Percentiles rank a stretch among this genome's conserved stretches.
These are phyloP conservation scores for Aspergillus alliaceus DNA, from an alignment of 2,329 filamentous ascomycete genomes.

Conservation along the genomic window DNA sequence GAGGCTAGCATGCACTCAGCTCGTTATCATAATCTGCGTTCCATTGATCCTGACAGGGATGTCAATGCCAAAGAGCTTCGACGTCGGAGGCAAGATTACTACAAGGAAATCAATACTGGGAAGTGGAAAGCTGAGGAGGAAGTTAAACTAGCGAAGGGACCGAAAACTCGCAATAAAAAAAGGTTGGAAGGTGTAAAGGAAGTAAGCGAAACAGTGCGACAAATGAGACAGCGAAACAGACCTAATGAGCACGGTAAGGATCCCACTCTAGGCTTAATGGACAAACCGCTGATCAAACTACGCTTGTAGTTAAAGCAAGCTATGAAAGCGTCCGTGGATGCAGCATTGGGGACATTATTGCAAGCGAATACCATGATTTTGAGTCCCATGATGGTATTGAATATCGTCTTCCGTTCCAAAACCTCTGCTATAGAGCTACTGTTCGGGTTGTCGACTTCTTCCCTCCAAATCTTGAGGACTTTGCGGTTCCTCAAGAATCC, in stretches of 20 bases:
- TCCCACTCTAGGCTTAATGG: neutral
- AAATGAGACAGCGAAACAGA: slow-evolving; percentile 26
- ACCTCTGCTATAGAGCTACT: slow-evolving; percentile 66
- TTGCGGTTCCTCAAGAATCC: slow-evolving; percentile 55
- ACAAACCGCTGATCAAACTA: slow-evolving; percentile 9
- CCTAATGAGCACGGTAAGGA: slow-evolving; percentile 46
- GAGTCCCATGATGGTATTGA: slow-evolving; percentile 46
- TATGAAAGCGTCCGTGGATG: slow-evolving; percentile 43
- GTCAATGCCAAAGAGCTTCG: slow-evolving; percentile 58
- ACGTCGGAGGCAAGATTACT: slow-evolving; percentile 65
- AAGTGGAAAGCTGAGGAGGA: slow-evolving; percentile 29
- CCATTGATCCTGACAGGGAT: slow-evolving; percentile 50
- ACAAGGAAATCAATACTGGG: slow-evolving; percentile 43
- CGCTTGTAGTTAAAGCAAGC: slow-evolving; percentile 47
- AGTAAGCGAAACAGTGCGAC: slow-evolving; percentile 28
- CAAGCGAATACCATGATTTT: slow-evolving; percentile 47
- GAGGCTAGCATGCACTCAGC: slow-evolving; percentile 74
- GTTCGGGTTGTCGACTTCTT: slow-evolving; percentile 82
- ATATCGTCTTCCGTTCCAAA: slow-evolving; percentile 67
- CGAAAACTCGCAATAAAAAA: slow-evolving; percentile 31
- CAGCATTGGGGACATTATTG: slow-evolving; percentile 51
- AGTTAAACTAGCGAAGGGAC: slow-evolving; percentile 31
- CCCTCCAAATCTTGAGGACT: slow-evolving; percentile 69
- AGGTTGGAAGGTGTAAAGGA: slow-evolving; percentile 30
- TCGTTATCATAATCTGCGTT: slow-evolving; percentile 51